Evolutionary conservation across 768 basidiomycete species (phyloP), one percentile per base, ranked within the genome.

Genomic region (Pulveroboletus sp.): DNA sequence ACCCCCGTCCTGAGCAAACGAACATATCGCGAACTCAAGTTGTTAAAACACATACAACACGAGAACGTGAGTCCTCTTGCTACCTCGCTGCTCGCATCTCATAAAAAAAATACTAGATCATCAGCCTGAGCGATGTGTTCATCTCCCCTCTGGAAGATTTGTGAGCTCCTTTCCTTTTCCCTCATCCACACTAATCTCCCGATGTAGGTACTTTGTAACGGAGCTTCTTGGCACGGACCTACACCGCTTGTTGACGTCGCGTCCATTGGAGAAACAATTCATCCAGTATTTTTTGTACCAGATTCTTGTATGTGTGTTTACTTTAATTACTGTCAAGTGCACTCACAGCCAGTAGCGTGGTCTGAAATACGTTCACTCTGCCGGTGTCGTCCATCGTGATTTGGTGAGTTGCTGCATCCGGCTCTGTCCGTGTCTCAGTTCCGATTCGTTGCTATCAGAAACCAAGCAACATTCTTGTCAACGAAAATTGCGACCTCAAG

Each of bases 251-350:
- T 79, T 99, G 59, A 98, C 96, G 15, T 95, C 93, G 27, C 79
- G 96, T 39, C 96, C 96, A 11, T 76, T 99, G 61, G 96, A 99
- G 75, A 98, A 99, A 76, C 96, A 99, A 68, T 99, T 99, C 71
- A 98, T 98, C 51, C 96, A 99, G 67, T 99, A 99, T 70, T 99
- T 99, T 77, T 75, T 99, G 26, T 99, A 99, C 73, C 96, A 99
- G 71, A 99, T 99, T 56, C 79, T 99, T 51, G 93, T 93, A 50
- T 49, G 86, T 72, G 28, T 24, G 11, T 47, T 49, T 26, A 9
- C 46, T 53, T 18, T 38, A 32, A 44, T n/a, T 15, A 33, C 38
- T 21, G 6, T 39, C 47, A 38, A 15, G n/a, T 43, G 41, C 44
- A 55, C 53, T 60, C 38, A 50, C 26, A 21, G 11, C 37, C 30